Evolutionary conservation across 1,139 yeast species (phyloP), one percentile per base, ranked within the genome.

Genomic region (Yamadazyma conglobata): DNA sequence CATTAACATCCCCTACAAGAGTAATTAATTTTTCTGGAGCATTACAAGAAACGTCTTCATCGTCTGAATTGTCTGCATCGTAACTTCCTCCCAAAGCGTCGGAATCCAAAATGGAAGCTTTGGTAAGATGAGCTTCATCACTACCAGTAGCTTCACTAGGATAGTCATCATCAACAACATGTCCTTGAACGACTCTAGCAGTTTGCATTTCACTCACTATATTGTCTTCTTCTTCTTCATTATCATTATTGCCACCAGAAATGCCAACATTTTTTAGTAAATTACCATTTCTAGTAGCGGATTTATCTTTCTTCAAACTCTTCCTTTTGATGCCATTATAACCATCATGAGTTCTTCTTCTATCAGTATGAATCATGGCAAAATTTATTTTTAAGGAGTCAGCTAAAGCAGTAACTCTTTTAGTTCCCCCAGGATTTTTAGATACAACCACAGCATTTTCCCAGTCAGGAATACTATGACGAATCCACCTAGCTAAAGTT

Each of bases 301-400:
- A 25, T 25, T 38, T 44, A 5, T 56, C 42, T 10, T 51, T 36
- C 32, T 58, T 62, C 42, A 64, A 52, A 9, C 58, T 61, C 46
- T 58, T 60, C 43, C 58, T 60, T 40, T 60, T 63, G 32, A 56
- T 63, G 19, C 47, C 47, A 20, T 55, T 55, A 47, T 77, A 82
- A 33, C 75, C 71, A 58, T 84, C 95, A 49, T 80, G 81, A 28
- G 81, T 77, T 60, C 98, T 80, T 59, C 96, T 82, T 55, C 97
- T 79, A 60, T 91, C 98, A 19, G 98, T 91, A 56, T 93, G 97
- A 47, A 93, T 91, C 97, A 93, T 91, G 38, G 98, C 99, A 53
- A 93, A 93, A 58, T 91, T 88, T 45, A 91, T 87, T 60, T 91
- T 91, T 47, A 93, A 72, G 19, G 93, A 79, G 60, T 93, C 99